These are phyloP conservation scores for Botrytis hyacinthi DNA, from an alignment of 2,329 filamentous ascomycete species.

Conservation along the genomic window DNA sequence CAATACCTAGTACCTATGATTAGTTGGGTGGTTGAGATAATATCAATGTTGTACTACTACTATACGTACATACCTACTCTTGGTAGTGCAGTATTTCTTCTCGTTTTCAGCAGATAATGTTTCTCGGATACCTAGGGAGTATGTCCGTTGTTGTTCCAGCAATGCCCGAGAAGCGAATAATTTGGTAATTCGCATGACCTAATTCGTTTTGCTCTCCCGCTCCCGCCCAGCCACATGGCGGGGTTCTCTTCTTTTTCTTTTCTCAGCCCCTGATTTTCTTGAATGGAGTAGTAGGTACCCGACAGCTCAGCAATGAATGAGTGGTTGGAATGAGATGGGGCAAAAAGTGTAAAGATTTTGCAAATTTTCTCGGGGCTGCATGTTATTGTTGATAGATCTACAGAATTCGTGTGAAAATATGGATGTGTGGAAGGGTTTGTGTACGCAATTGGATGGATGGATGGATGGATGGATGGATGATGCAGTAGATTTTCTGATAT, in stretches of 20 bases:
- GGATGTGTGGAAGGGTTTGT: background rate
- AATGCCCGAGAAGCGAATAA: background rate
- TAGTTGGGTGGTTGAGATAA: background rate
- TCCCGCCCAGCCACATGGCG: background rate
- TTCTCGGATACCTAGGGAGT: no score
- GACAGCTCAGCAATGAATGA: background rate
- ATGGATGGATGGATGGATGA: background rate
- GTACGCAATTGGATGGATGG: background rate
- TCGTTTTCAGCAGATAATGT: background rate
- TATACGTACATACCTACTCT: background rate
- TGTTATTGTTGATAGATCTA: background rate
- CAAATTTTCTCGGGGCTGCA: constrained; percentile 1
- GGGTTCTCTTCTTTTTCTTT: background rate
- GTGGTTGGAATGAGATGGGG: background rate
- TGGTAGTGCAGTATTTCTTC: background rate
- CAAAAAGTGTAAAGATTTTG: background rate
- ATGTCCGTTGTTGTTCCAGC: background rate
- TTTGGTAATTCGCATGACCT: background rate
- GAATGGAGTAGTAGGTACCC: background rate
- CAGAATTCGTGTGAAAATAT: background rate
- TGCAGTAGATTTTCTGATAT: background rate
- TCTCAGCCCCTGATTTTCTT: background rate
- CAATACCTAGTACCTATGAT: background rate
- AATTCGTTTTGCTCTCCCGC: background rate
- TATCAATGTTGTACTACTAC: background rate